Percentiles rank a stretch among this genome's conserved stretches.
phyloP scores from a whole-genome alignment of 768 basidiomycete genomes.

The Rhizopogon rudus region DNA sequence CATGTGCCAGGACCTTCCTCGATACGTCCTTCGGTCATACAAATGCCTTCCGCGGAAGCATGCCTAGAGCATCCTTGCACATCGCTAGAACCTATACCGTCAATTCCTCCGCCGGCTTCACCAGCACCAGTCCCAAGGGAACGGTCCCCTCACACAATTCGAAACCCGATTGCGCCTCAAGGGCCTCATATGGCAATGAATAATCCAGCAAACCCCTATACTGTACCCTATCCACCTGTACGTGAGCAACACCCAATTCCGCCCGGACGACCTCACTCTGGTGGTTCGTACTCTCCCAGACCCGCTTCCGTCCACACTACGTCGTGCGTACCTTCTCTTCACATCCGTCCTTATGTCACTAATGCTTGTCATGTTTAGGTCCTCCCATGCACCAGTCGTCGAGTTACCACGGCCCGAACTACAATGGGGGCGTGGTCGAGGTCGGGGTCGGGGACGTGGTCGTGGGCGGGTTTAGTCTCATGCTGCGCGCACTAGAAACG shows the following conservation, averaged over 20 bases:
- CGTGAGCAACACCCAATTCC: not conserved
- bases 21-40: slow-evolving; percentile 42
- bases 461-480: not conserved
- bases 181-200: not conserved
- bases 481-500: slow-evolving; percentile 38
- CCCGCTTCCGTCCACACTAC: slow-evolving; percentile 26
- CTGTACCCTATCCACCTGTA: not conserved
- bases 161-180: not conserved
- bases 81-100: slow-evolving; percentile 6
- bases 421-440: not conserved
- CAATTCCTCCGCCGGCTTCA: slow-evolving; percentile 17
- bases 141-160: not conserved
- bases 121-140: not conserved
- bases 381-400: slow-evolving; percentile 6
- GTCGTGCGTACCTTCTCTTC: slow-evolving; percentile 30
- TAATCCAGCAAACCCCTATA: not conserved
- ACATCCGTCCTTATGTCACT: not conserved
- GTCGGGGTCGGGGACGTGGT: no score
- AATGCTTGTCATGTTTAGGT: slow-evolving; percentile 1
- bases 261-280: not conserved
- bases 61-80: slow-evolving; percentile 6
- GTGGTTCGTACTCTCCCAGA: not conserved
- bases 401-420: slow-evolving; percentile 6
- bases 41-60: slow-evolving; percentile 14
- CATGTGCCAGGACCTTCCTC: slow-evolving; percentile 22